phyloP scores from a whole-genome alignment of 345 rosid species.

The rapeseed (Brassica napus) region Da-Ae NC_063437.1:15097001-15097500 shows the following conservation, averaged over 20 bases:
- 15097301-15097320: conserved; percentile 50
- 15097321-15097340: conserved; percentile 50
- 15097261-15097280: conserved; percentile 37
- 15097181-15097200: conserved; percentile 70
- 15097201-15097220: conserved; percentile 37
- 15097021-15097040: conserved; percentile 85
- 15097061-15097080: conserved; percentile 91
- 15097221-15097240: conserved; percentile 19
- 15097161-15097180: conserved; percentile 81
- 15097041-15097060: conserved; percentile 86
- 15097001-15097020: conserved; percentile 78
- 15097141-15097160: conserved; percentile 82
- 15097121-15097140: conserved; percentile 77
- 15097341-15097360: conserved; percentile 53
- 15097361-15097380: conserved; percentile 74
- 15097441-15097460: background rate
- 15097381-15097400: conserved; percentile 48
- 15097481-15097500: conserved; percentile 9
- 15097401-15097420: conserved; percentile 4
- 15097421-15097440: background rate
- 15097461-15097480: conserved; percentile 20
- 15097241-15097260: conserved; percentile 27
- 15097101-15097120: conserved; percentile 84
- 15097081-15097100: conserved; percentile 85
- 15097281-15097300: conserved; percentile 52